Evolutionary conservation across 2,329 filamentous ascomycete genomes (phyloP).

Genomic region (Aureobasidium melanogenum): DNA sequence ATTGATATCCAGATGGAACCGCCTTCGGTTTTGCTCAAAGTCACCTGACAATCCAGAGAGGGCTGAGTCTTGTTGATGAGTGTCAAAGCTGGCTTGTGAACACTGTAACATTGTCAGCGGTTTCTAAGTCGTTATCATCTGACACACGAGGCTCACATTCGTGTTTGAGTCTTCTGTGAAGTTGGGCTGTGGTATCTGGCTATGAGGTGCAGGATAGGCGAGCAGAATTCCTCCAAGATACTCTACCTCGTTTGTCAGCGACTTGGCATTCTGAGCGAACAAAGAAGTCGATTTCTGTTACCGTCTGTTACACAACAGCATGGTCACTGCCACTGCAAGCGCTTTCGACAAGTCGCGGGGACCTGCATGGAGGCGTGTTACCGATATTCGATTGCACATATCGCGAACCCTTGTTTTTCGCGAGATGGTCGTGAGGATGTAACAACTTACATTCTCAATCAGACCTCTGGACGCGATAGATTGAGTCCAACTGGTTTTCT

Average conservation of each 20-base stretch:
- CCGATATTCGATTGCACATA: background rate
- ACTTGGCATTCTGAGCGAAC: background rate
- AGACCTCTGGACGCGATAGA: background rate
- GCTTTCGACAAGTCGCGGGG: background rate
- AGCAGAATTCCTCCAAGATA: background rate
- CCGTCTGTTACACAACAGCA: constrained; percentile 7
- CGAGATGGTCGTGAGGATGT: background rate
- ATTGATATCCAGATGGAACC: background rate
- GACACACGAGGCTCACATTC: background rate
- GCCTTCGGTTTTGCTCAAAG: background rate
- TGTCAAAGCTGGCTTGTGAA: background rate
- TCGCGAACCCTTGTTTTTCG: background rate
- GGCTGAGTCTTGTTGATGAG: background rate
- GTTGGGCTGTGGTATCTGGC: background rate
- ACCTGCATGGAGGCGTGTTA: background rate
- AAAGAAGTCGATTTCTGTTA: background rate
- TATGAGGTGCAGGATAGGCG: background rate
- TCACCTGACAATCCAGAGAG: background rate
- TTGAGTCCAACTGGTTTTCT: background rate
- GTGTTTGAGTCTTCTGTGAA: background rate
- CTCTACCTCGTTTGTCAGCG: background rate
- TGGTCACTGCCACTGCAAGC: constrained; percentile 1
- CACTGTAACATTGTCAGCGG: background rate
- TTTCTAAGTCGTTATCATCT: background rate
- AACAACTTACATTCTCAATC: background rate